Evolutionary conservation across 1,284 basidiomycete genomes (phyloP).

Genomic region (Cutaneotrichosporon cyanovorans): DNA sequence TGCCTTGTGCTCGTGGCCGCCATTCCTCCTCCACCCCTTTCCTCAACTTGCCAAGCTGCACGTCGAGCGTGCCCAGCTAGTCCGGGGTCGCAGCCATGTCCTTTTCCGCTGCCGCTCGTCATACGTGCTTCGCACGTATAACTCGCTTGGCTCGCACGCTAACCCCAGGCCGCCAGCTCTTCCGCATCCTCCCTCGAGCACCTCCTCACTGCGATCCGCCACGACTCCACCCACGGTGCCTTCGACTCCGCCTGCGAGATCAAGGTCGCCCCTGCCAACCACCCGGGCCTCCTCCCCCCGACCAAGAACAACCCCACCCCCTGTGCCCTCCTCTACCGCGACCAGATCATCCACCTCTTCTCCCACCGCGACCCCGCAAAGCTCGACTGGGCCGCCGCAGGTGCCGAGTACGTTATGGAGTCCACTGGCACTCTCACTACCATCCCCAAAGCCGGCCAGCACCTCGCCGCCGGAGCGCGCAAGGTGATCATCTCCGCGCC

Average conservation of each 20-base stretch:
- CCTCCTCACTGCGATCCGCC: slow-evolving; percentile 39
- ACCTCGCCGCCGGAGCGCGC: slow-evolving; percentile 38
- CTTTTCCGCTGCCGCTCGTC: no score
- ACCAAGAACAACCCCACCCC: slow-evolving; percentile 30
- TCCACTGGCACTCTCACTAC: slow-evolving; percentile 44
- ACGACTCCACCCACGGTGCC: slow-evolving; percentile 46
- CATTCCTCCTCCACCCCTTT: not conserved
- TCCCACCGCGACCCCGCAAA: slow-evolving; percentile 38
- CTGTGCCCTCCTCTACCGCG: slow-evolving; percentile 35
- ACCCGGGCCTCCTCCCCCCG: slow-evolving; percentile 30
- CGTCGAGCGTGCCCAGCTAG: no score
- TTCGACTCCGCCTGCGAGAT: slow-evolving; percentile 29
- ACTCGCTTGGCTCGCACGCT: slow-evolving; percentile 5
- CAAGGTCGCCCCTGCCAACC: slow-evolving; percentile 27
- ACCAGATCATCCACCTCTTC: slow-evolving; percentile 42
- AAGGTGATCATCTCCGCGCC: slow-evolving; percentile 47
- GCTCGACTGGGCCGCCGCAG: slow-evolving; percentile 40
- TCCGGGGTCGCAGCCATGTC: no score
- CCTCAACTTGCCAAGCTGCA: not conserved
- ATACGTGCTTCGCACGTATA: no score
- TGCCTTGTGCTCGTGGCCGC: no score
- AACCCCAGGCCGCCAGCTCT: slow-evolving; percentile 24
- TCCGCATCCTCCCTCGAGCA: slow-evolving; percentile 36
- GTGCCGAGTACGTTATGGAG: slow-evolving; percentile 45
- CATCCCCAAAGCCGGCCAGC: slow-evolving; percentile 36